These are phyloP conservation scores for Lasiodiplodia citricola DNA, from an alignment of 2,329 filamentous ascomycete species.

Conservation along the genomic window DNA sequence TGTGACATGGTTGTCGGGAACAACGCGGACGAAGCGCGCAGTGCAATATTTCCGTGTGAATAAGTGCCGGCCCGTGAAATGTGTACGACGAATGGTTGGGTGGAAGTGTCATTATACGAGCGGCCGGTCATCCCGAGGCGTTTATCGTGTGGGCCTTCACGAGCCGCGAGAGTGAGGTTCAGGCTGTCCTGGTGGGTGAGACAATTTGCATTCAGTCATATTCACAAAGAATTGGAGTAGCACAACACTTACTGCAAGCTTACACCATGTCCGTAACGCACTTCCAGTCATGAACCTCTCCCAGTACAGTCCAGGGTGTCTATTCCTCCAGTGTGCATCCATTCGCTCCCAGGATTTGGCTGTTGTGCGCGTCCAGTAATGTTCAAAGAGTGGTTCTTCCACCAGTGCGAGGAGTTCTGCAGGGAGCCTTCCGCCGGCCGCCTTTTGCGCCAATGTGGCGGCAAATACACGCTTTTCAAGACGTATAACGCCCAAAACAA, in stretches of 20 bases:
- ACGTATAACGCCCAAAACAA: conserved; percentile 3
- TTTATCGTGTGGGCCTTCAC: conserved; percentile 15
- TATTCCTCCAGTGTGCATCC: background rate
- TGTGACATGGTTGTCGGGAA: background rate
- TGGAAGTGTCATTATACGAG: background rate
- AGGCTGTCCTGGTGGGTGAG: background rate
- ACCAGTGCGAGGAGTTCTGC: background rate
- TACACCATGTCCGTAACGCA: conserved; percentile 7
- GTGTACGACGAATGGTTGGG: conserved; percentile 1
- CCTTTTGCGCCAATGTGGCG: background rate
- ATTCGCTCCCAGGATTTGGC: conserved; percentile 9
- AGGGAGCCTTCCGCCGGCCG: background rate
- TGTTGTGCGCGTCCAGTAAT: conserved; percentile 8
- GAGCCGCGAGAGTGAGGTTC: conserved; percentile 15
- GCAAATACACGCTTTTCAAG: conserved; percentile 11
- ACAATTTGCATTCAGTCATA: background rate
- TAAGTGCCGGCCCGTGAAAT: conserved; percentile 7
- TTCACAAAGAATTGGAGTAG: background rate
- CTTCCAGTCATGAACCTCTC: conserved; percentile 13
- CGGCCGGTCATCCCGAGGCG: background rate
- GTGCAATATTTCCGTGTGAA: background rate
- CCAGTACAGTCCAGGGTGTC: conserved; percentile 7
- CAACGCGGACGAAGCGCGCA: background rate
- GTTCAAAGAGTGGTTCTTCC: background rate
- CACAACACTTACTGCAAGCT: conserved; percentile 11